phyloP scores from a whole-genome alignment of 2,329 filamentous ascomycete species.

The Elsinoe fawcettii region DNA sequence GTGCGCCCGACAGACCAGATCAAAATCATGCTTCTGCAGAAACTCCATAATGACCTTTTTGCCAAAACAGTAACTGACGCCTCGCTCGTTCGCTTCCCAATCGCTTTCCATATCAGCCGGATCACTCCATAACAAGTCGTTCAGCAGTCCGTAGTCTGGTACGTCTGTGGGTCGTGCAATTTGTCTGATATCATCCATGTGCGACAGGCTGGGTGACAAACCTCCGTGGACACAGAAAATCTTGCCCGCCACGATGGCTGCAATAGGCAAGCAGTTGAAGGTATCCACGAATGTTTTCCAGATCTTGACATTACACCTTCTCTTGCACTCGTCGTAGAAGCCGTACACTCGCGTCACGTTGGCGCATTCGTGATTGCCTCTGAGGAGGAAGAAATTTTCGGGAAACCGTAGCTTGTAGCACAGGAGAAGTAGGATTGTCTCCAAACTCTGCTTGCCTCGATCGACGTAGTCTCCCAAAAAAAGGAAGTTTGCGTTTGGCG shows the following conservation, averaged over 20 bases:
- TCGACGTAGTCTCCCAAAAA: slow-evolving; percentile 97
- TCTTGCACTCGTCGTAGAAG: slow-evolving; percentile 97
- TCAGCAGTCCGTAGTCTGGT: slow-evolving; percentile 89
- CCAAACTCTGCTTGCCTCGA: slow-evolving; percentile 87
- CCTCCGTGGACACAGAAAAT: slow-evolving; percentile 98
- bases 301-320: slow-evolving; percentile 89
- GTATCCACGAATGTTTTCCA: slow-evolving; percentile 98
- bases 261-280: slow-evolving; percentile 92
- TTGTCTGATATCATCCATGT: slow-evolving; percentile 97
- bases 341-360: slow-evolving; percentile 94
- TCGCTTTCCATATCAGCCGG: slow-evolving; percentile 92
- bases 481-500: slow-evolving; percentile 82
- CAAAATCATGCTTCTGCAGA: slow-evolving; percentile 87
- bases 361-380: slow-evolving; percentile 94
- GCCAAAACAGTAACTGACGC: slow-evolving; percentile 96
- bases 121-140: slow-evolving; percentile 94
- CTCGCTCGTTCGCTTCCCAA: slow-evolving; percentile 95
- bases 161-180: slow-evolving; percentile 95
- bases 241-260: slow-evolving; percentile 92
- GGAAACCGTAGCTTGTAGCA: slow-evolving; percentile 98
- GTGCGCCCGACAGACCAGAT: slow-evolving; percentile 91
- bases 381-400: slow-evolving; percentile 91
- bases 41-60: slow-evolving; percentile 98
- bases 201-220: slow-evolving; percentile 79
- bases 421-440: slow-evolving; percentile 84